Conservation (phyloP, 2,329 filamentous ascomycete genomes). For the Chaetomium strumarium region DNA sequence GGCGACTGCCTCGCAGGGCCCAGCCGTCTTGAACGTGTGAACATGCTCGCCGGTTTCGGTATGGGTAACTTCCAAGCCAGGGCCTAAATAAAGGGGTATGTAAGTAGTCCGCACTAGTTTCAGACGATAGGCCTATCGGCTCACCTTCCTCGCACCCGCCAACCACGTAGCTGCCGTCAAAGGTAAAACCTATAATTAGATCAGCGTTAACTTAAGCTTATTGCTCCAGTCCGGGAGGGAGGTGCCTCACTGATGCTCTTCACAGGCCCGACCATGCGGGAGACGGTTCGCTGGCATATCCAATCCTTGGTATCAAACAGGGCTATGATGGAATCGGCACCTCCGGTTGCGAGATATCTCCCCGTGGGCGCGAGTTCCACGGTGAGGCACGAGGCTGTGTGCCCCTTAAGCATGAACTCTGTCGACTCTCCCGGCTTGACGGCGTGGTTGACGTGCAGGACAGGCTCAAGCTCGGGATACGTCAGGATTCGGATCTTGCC, state of each 20-base stretch:
- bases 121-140: constrained; percentile 13
- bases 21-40: constrained; percentile 63
- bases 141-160: constrained; percentile 68
- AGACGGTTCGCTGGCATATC: constrained; percentile 67
- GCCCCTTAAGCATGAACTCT: constrained; percentile 61
- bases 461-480: constrained; percentile 58
- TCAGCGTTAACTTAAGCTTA: constrained; percentile 23
- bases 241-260: constrained; percentile 56
- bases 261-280: constrained; percentile 63
- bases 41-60: constrained; percentile 69
- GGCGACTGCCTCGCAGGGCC: constrained; percentile 59
- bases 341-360: constrained; percentile 66
- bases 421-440: constrained; percentile 32
- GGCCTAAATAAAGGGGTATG: constrained; percentile 33
- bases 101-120: constrained; percentile 14
- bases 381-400: constrained; percentile 66
- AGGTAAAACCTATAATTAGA: constrained; percentile 57
- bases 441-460: constrained; percentile 44
- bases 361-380: constrained; percentile 66
- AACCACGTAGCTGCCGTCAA: constrained; percentile 69
- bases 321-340: constrained; percentile 67
- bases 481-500: constrained; percentile 65
- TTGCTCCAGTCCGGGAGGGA: not conserved
- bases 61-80: constrained; percentile 63
- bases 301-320: constrained; percentile 75